Conservation (phyloP, 139 green algal species). For the Chlamydomonas sp. region DNA sequence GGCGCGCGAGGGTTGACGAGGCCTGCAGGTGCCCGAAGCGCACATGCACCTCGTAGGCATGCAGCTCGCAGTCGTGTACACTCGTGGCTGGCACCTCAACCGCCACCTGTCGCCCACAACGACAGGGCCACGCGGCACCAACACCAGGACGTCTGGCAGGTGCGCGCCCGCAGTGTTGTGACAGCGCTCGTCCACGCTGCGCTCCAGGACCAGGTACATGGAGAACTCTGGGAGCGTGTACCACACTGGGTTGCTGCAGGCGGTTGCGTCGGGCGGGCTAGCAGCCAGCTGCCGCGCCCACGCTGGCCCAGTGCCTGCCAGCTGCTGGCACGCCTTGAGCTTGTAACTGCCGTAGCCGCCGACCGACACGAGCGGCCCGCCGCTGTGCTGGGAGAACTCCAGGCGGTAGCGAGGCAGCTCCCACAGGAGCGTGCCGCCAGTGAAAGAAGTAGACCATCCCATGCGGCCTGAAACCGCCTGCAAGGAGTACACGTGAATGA, state of each 20-base stretch:
- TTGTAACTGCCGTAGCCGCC: constrained; percentile 26
- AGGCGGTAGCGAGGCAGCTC: constrained; percentile 43
- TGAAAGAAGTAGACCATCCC: too few species aligned
- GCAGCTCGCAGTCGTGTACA: too few species aligned
- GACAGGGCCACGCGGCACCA: constrained; percentile 25
- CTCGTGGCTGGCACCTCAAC: too few species aligned
- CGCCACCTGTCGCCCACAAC: too few species aligned
- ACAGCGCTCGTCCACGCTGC: not conserved
- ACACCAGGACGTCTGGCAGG: constrained; percentile 19
- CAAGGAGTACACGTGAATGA: constrained; percentile 32
- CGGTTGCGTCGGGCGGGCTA: too few species aligned
- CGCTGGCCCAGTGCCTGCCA: not conserved
- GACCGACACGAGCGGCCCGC: constrained; percentile 5
- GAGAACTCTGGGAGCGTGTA: constrained; percentile 47
- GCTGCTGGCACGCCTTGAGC: constrained; percentile 10
- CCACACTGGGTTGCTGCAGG: not conserved
- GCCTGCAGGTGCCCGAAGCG: constrained; percentile 40
- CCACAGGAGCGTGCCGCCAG: not conserved
- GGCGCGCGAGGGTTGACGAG: constrained; percentile 19
- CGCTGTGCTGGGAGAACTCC: constrained; percentile 35
- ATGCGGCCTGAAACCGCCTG: not conserved
- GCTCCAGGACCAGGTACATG: constrained; percentile 49
- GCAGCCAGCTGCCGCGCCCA: not conserved
- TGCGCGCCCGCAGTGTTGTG: not conserved
- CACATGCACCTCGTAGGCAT: constrained; percentile 41